Percentiles rank a stretch among this genome's conserved stretches.
Evolutionary conservation across 306 rosid species (phyloP).

Genomic region (Fragaria iinumae): DNA sequence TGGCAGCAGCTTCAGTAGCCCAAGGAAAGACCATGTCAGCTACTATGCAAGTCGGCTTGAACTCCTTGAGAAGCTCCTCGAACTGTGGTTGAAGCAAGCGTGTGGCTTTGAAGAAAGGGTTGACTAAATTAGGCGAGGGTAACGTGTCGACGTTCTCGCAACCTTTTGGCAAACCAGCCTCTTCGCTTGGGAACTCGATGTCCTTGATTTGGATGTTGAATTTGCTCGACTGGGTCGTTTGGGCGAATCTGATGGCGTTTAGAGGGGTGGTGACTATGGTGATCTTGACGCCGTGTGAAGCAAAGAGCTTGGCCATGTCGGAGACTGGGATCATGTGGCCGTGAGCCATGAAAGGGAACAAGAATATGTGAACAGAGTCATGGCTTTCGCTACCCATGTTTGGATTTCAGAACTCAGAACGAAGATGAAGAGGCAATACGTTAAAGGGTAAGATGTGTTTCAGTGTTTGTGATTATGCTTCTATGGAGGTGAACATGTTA

Average conservation of each 20-base stretch:
- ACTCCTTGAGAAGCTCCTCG: conserved; percentile 35
- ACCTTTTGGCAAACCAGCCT: conserved; percentile 49
- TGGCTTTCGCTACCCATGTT: background rate
- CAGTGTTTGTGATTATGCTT: background rate
- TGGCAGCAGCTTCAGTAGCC: conserved; percentile 43
- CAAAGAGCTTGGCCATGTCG: conserved; percentile 32
- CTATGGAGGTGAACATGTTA: background rate
- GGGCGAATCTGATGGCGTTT: conserved; percentile 16
- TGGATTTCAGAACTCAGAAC: background rate
- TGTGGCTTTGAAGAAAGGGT: conserved; percentile 30
- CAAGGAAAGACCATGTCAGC: conserved; percentile 54
- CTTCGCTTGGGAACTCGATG: conserved; percentile 32
- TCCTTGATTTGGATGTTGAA: too few species aligned
- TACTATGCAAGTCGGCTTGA: conserved; percentile 41
- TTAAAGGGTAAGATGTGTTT: background rate
- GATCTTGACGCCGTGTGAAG: conserved; percentile 18
- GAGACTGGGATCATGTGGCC: conserved; percentile 39
- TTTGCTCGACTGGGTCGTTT: background rate
- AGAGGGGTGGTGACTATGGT: conserved; percentile 33
- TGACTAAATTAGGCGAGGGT: background rate
- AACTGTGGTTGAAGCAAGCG: conserved; percentile 32
- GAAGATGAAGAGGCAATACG: background rate
- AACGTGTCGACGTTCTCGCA: conserved; percentile 36
- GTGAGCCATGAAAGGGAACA: conserved; percentile 34
- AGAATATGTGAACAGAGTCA: conserved; percentile 24